phyloP scores from a whole-genome alignment of 1,139 yeast species.

The Pichia kudriavzevii region DNA sequence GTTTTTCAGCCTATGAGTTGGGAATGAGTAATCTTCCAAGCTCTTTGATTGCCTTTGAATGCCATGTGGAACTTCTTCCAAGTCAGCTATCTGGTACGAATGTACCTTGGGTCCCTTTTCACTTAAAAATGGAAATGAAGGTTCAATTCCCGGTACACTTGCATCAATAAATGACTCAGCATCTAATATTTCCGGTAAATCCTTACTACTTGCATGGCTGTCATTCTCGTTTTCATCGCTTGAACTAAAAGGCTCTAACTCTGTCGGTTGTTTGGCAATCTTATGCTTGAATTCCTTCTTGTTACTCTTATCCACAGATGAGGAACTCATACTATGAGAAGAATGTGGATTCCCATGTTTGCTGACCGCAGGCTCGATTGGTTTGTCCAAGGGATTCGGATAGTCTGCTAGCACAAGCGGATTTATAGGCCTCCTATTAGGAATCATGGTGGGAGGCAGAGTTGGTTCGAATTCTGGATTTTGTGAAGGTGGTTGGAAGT shows the following conservation, averaged over 20 bases:
- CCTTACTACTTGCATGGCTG: neutral
- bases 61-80: conserved; percentile 96
- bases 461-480: conserved; percentile 57
- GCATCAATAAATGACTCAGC: neutral
- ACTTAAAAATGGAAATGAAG: conserved; percentile 10
- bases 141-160: conserved; percentile 1
- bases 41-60: conserved; percentile 75
- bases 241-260: conserved; percentile 39
- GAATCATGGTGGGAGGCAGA: conserved; percentile 66
- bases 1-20: conserved; percentile 75
- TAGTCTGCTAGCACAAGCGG: conserved; percentile 73
- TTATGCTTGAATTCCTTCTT: conserved; percentile 20
- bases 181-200: neutral
- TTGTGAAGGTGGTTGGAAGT: conserved; percentile 65
- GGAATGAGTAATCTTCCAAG: conserved; percentile 65
- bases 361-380: conserved; percentile 43
- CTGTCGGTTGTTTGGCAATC: conserved; percentile 38
- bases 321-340: too few relatives aligned
- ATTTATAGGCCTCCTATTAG: conserved; percentile 65
- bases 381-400: conserved; percentile 66
- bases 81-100: conserved; percentile 75
- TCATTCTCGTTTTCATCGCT: conserved; percentile 25
- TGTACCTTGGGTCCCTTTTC: conserved; percentile 37
- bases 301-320: neutral
- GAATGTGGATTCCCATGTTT: conserved; percentile 1